Evolutionary conservation across 108 stramenopile species (phyloP).

Genomic region (Parietichytrium sp.): DNA sequence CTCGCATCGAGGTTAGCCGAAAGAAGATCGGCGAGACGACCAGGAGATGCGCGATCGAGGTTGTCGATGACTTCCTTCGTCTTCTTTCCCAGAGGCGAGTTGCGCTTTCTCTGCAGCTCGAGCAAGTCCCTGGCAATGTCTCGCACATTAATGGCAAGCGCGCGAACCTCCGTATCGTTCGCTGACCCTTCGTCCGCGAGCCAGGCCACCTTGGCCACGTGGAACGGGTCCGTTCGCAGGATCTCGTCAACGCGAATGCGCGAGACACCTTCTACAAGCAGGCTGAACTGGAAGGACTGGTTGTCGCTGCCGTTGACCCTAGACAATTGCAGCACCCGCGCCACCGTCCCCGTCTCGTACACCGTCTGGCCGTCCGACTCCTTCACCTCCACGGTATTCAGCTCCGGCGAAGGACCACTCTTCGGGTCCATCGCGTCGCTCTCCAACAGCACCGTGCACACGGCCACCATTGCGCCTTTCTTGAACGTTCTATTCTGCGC

Average conservation of each 20-base stretch:
- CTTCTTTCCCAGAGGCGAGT: constrained; percentile 85
- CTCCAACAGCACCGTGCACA: constrained; percentile 13
- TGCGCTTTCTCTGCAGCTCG: constrained; percentile 84
- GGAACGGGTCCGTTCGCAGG: background rate
- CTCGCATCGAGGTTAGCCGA: constrained; percentile 74
- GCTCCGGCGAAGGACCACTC: background rate
- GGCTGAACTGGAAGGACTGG: background rate
- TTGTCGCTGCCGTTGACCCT: constrained; percentile 8
- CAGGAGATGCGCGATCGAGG: constrained; percentile 83
- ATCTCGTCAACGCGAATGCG: constrained; percentile 23
- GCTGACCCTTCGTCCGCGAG: background rate
- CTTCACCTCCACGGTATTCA: background rate
- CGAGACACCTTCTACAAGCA: constrained; percentile 15
- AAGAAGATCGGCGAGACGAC: constrained; percentile 85
- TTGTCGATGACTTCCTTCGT: constrained; percentile 77
- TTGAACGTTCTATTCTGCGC: background rate
- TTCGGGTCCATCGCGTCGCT: background rate
- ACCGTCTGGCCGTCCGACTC: background rate
- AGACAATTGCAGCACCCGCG: constrained; percentile 17
- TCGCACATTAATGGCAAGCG: background rate
- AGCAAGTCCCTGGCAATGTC: constrained; percentile 83
- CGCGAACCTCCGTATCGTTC: background rate
- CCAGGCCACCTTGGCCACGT: constrained; percentile 35
- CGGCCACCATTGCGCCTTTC: constrained; percentile 30
- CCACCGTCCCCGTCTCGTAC: constrained; percentile 33